Evolutionary conservation across 169 alveolate genomes (phyloP), one percentile per base, ranked within the genome.

Genomic region (Cryptosporidium viatorum): DNA sequence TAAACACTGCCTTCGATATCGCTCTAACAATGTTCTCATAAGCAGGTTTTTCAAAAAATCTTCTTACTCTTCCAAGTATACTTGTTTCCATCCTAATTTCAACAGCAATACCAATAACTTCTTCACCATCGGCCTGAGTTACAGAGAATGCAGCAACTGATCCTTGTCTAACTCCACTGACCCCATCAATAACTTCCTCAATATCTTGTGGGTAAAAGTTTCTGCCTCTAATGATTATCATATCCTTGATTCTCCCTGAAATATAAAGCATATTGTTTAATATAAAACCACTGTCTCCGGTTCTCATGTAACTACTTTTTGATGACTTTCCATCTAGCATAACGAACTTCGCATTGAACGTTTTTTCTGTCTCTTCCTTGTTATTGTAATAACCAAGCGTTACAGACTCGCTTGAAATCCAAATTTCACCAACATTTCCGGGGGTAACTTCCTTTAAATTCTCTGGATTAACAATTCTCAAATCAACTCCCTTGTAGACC

Each of bases 121-220:
- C 95, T 60, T 91, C 85, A 0, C 91, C 92, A 69, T 84, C 94
- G 18, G 68, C 91, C 26, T 92, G 94, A n/a, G 89, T 62, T 31
- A 92, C 73, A 26, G 95, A 73, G 26, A 92, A 92, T 21, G 92
- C 94, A 18, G 94, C 95, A 39, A 75, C 84, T 58, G 92, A 87
- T 0, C 95, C 95, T 50, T 85, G 93, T 4, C 94, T 71, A 18
- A 93, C 68, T 55, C 80, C 86, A 16, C 87, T 75, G 10, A 92
- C 92, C 39, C 84, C 68, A 26, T 87, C 93, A 18, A 92, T 86
- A 16, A 86, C 89, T 69, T 93, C 95, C 65, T 93, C 95, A 18
- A 93, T 91, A 41, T 93, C 95, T 52, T 92, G 93, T 10, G 95
- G 95, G 71, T 85, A 93, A 73, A 84, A 93, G 65, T 93, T 93